Percentiles rank a stretch among this genome's conserved stretches.
These are phyloP conservation scores for Candida mesenterica DNA, from an alignment of 1,139 yeast genomes.

Conservation along the genomic window DNA sequence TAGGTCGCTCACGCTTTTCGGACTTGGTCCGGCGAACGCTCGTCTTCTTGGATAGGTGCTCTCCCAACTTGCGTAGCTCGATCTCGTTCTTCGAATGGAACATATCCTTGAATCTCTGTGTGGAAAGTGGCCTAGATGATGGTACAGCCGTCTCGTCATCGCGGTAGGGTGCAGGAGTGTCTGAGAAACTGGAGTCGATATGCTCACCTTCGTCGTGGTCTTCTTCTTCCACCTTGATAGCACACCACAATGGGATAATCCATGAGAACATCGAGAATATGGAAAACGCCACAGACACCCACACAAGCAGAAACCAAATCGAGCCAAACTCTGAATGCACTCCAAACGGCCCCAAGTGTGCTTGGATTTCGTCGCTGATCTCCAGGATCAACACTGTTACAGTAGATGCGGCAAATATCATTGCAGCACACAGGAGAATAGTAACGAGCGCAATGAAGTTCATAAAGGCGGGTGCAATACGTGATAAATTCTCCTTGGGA, in stretches of 20 bases:
- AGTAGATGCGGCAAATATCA: conserved; percentile 27
- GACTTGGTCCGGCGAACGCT: conserved; percentile 12
- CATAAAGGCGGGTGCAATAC: conserved; percentile 27
- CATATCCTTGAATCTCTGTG: conserved; percentile 6
- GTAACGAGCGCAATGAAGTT: conserved; percentile 35
- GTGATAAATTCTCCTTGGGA: conserved; percentile 27
- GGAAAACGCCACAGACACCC: conserved; percentile 31
- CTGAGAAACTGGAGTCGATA: conserved; percentile 2
- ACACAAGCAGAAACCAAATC: conserved; percentile 41
- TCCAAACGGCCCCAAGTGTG: conserved; percentile 45
- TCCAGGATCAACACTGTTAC: conserved; percentile 25
- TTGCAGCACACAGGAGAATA: conserved; percentile 29
- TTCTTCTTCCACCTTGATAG: conserved; percentile 31
- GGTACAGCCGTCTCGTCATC: conserved; percentile 3
- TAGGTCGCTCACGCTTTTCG: background rate
- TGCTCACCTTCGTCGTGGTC: conserved; percentile 19
- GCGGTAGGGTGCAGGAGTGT: conserved; percentile 3
- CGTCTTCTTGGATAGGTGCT: conserved; percentile 21
- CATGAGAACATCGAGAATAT: conserved; percentile 27
- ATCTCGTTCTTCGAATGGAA: conserved; percentile 21
- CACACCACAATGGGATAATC: conserved; percentile 47
- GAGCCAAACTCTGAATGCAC: conserved; percentile 39
- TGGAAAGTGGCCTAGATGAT: conserved; percentile 2
- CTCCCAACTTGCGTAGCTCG: conserved; percentile 32
- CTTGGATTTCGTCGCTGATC: conserved; percentile 27